phyloP scores from a whole-genome alignment of 2,329 filamentous ascomycete species.

The Fusarium lyarnte region DNA sequence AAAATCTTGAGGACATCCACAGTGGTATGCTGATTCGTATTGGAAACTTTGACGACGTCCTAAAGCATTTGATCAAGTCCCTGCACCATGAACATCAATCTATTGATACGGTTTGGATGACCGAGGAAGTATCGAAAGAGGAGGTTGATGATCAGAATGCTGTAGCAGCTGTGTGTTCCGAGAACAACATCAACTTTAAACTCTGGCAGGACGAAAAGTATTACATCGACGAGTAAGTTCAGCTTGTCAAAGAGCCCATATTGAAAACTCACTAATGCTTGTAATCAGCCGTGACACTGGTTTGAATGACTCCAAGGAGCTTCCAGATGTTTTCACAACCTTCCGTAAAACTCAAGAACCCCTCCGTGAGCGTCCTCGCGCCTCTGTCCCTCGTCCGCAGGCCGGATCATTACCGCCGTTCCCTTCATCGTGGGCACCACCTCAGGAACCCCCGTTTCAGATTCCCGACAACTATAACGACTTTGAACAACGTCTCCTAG shows the following conservation, averaged over 20 bases:
- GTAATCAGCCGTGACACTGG: slow-evolving; percentile 70
- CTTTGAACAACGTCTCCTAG: slow-evolving; percentile 63
- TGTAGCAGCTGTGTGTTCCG: slow-evolving; percentile 62
- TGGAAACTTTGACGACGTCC: slow-evolving; percentile 67
- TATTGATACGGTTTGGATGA: slow-evolving; percentile 78
- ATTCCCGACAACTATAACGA: slow-evolving; percentile 66
- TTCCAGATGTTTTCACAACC: slow-evolving; percentile 79
- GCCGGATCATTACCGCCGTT: slow-evolving; percentile 64
- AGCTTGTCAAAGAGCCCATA: background rate
- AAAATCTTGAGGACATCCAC: slow-evolving; percentile 64
- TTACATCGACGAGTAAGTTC: slow-evolving; percentile 78
- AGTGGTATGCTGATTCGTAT: slow-evolving; percentile 72
- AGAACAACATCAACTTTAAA: slow-evolving; percentile 67
- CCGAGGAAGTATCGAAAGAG: slow-evolving; percentile 73
- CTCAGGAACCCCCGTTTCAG: slow-evolving; percentile 69
- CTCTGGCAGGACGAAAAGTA: slow-evolving; percentile 81
- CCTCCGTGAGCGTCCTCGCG: slow-evolving; percentile 70
- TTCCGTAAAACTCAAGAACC: slow-evolving; percentile 80
- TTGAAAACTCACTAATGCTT: slow-evolving; percentile 23
- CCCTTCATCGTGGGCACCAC: slow-evolving; percentile 58
- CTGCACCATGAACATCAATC: slow-evolving; percentile 53
- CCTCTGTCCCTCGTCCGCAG: slow-evolving; percentile 62
- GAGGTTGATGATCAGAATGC: slow-evolving; percentile 71
- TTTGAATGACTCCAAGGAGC: slow-evolving; percentile 63
- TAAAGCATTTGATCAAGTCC: slow-evolving; percentile 65